Evolutionary conservation across 768 basidiomycete genomes (phyloP), one percentile per base, ranked within the genome.

Genomic region (Cystobasidiopsis lactophilus): DNA sequence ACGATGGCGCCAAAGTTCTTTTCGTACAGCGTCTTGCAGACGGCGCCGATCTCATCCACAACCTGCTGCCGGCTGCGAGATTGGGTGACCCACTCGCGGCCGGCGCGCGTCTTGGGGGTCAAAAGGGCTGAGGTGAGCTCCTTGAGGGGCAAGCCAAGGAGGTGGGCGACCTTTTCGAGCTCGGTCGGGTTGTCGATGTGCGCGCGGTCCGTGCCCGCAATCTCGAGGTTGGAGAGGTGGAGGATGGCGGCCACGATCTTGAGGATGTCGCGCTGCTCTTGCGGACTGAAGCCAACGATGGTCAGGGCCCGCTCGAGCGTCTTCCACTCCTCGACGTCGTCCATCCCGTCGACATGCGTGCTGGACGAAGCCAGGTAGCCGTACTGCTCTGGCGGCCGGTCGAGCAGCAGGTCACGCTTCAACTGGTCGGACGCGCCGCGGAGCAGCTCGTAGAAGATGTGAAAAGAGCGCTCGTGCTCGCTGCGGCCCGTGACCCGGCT

Each of bases 1-100:
- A 98, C 93, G 43, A 98, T 74, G 14, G 77, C 73, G 23, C 88
- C 85, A 61, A 98, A 96, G 2, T 80, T 85, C 67, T 93, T 95
- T 70, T 96, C 93, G 68, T 96, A 98, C 14, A 96, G 70, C 1
- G 83, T 88, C 71, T 96, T 96, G 69, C 84, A 85, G 5, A 96
- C 70, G 0, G 89, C 77, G 0, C 77, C 77, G 2, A 98, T 74
- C 68, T 98, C 93, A 57, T 93, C 89, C 30, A 84, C 69, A 1
- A 89, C 89, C 64, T 98, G 93, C 58, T 83, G 81, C 56, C 77
- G 74, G 5, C 85, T 91, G 45, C 93, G 73, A 7, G 86, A 82
- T 62, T 96, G 89, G 0, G 83, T 79, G 16, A 96, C 88, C 85
- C 88, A 91, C 68, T 98, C 93, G 23, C 89, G 74, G 18, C 93